phyloP scores from a whole-genome alignment of 352 stramenopile species.

The Pythium dissimile region DNA sequence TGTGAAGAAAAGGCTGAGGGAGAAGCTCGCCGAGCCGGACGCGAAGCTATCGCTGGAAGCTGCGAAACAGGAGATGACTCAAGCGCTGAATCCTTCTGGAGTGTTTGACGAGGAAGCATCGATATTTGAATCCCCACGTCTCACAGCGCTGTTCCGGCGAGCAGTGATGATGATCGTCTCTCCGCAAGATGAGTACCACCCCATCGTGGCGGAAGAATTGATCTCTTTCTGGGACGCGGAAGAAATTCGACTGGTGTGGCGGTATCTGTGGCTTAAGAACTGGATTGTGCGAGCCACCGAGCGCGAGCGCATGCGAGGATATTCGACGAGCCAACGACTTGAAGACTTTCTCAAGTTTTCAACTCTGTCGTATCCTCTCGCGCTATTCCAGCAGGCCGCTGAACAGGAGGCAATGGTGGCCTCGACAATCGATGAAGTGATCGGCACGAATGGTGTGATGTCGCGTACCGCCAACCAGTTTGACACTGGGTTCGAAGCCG shows the following conservation, averaged over 20 bases:
- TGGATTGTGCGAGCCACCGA: slow-evolving; percentile 82
- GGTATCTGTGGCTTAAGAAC: slow-evolving; percentile 81
- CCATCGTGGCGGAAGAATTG: slow-evolving; percentile 74
- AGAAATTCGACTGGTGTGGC: slow-evolving; percentile 78
- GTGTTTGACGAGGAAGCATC: slow-evolving; percentile 65
- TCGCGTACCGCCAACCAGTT: background rate
- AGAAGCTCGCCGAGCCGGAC: slow-evolving; percentile 56
- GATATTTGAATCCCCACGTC: slow-evolving; percentile 46
- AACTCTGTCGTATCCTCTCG: slow-evolving; percentile 62
- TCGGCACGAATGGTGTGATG: background rate
- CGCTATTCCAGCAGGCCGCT: slow-evolving; percentile 68
- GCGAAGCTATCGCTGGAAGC: slow-evolving; percentile 53
- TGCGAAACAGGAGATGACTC: slow-evolving; percentile 50
- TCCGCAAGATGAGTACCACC: slow-evolving; percentile 67
- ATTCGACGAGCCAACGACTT: slow-evolving; percentile 56
- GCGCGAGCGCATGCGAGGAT: slow-evolving; percentile 62
- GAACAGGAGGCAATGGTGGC: slow-evolving; percentile 69
- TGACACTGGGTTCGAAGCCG: slow-evolving; percentile 55
- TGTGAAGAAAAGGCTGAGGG: slow-evolving; percentile 75
- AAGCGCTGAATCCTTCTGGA: slow-evolving; percentile 38
- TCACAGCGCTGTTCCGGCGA: slow-evolving; percentile 73
- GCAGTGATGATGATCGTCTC: slow-evolving; percentile 82
- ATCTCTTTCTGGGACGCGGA: slow-evolving; percentile 75
- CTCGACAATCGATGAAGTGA: slow-evolving; percentile 55
- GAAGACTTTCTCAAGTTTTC: slow-evolving; percentile 70